Conservation (phyloP, 345 rosid species). For the Rhizophora mangle region DNA sequence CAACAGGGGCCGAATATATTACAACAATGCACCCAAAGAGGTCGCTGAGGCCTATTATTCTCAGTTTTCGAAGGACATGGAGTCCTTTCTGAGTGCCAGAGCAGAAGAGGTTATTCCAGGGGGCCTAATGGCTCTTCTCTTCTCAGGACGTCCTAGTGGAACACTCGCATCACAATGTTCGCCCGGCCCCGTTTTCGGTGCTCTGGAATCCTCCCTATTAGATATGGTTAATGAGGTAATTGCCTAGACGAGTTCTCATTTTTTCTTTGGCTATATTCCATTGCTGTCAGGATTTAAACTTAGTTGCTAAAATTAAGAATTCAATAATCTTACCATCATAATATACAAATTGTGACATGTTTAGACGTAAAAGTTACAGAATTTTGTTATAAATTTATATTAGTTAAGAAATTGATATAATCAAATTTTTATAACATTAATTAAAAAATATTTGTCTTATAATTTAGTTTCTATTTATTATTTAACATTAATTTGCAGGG, state of each 20-base stretch:
- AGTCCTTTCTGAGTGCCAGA: slow-evolving; percentile 11
- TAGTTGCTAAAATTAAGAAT: too few relatives aligned
- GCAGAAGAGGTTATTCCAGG: slow-evolving; percentile 17
- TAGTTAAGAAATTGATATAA: too few relatives aligned
- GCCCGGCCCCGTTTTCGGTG: neutral
- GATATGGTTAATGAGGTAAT: slow-evolving; percentile 22
- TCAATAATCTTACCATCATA: too few relatives aligned
- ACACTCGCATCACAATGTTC: slow-evolving; percentile 1
- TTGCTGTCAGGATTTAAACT: too few relatives aligned
- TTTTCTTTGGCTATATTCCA: too few relatives aligned
- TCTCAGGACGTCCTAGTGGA: slow-evolving; percentile 8
- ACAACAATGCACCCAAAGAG: slow-evolving; percentile 9
- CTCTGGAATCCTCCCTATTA: slow-evolving; percentile 8
- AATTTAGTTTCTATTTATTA: too few relatives aligned
- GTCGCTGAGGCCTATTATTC: slow-evolving; percentile 16
- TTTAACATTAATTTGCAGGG: slow-evolving; percentile 1
- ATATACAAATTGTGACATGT: too few relatives aligned
- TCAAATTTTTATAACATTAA: neutral
- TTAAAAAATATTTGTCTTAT: too few relatives aligned
- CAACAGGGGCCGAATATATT: slow-evolving; percentile 9
- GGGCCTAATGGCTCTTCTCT: slow-evolving; percentile 8
- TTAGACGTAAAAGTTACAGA: too few relatives aligned
- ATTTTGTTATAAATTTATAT: too few relatives aligned
- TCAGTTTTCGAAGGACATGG: slow-evolving; percentile 17
- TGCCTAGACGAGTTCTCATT: neutral